Evolutionary conservation across 495 filamentous ascomycete species (phyloP).

Genomic region (Neurospora africana): DNA sequence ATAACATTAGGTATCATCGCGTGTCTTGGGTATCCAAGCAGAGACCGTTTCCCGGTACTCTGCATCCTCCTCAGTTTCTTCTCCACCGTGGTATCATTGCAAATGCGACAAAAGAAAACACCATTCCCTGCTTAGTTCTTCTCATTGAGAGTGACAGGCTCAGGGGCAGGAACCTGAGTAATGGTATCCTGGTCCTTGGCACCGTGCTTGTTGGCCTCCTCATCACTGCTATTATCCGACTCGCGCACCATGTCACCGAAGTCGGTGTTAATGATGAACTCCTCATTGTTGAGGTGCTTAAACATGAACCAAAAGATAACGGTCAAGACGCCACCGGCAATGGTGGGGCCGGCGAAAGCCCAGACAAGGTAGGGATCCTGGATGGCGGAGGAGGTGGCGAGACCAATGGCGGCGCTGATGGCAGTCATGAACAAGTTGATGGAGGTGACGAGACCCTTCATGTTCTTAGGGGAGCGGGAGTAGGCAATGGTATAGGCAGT

Average conservation of each 20-base stretch:
- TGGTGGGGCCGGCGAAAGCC: slow-evolving; percentile 41
- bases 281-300: slow-evolving; percentile 33
- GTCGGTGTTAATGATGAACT: slow-evolving; percentile 31
- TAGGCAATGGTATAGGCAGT: slow-evolving; percentile 63
- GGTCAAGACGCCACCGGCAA: slow-evolving; percentile 30
- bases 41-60: neutral
- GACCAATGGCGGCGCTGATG: slow-evolving; percentile 46
- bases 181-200: neutral
- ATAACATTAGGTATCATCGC: neutral
- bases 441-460: slow-evolving; percentile 54
- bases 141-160: neutral
- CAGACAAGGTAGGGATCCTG: slow-evolving; percentile 49
- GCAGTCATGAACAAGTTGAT: slow-evolving; percentile 48
- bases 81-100: neutral
- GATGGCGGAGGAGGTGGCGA: slow-evolving; percentile 45
- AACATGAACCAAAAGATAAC: slow-evolving; percentile 39
- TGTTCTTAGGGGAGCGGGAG: slow-evolving; percentile 54
- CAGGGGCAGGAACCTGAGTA: neutral
- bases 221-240: slow-evolving; percentile 32
- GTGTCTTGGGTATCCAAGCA: neutral
- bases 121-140: neutral
- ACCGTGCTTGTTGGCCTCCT: slow-evolving; percentile 10
- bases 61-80: neutral
- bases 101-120: neutral
- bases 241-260: slow-evolving; percentile 26